Base-by-base conservation (phyloP, 495 filamentous ascomycete genomes). In the Penicillium lagena region DNA sequence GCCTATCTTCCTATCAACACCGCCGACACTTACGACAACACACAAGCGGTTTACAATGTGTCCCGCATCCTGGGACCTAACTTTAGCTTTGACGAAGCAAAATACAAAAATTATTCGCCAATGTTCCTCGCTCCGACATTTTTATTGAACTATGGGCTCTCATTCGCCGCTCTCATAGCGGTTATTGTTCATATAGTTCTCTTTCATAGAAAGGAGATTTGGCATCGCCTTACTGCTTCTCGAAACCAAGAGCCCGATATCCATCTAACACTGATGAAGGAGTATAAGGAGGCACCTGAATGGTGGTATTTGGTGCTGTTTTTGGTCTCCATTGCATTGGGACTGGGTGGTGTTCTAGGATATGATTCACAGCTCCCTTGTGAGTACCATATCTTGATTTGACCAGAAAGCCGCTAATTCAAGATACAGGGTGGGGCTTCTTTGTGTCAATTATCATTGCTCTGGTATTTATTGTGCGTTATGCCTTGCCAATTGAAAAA, bases 111-210 rank as follows among this genome's bases (percentile, higher is more conserved):
- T 5, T 82, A 85, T 49, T 83, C 79, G 7, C 80, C 79, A 1
- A 65, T 82, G 11, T 85, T 80, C 47, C 59, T 85, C 7, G 78
- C 76, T 54, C 81, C 80, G 4, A 80, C 78, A 0, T 84, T 83
- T 50, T 70, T 77, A 29, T 54, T 83, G 39, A 66, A 74, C 5
- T 84, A 84, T 40, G 80, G 79, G 1, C 56, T 84, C 0, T 81
- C 77, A 0, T 84, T 84, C 47, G 80, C 80, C 1, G 72, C 80
- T 14, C 77, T 83, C 31, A 59, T 76, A 5, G 72, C 78, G 3
- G 60, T 79, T 15, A 55, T 84, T 29, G 76, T 80, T 12, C 72
- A 82, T 47, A 77, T 77, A 0, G 73, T 71, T 48, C 57, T 84
- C 22, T 72, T 78, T 49, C 68, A 82, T 35, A 64, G 80, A 12